Evolutionary conservation across 78 protist genomes (phyloP).

Genomic region (Corallochytrium limacisporum): DNA sequence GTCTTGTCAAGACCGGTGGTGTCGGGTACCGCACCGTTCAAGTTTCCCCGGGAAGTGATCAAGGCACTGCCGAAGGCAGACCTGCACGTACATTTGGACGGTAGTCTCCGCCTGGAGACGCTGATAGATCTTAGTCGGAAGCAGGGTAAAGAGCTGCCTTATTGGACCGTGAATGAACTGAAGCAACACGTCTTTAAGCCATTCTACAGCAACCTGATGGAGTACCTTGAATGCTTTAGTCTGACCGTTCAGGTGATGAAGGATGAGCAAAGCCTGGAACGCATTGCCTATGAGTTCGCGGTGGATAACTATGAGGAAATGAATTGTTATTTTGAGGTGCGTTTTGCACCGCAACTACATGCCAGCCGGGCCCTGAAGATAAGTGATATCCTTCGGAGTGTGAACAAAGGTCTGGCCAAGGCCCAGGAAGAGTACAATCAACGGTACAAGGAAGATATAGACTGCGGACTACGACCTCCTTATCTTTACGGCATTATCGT

Average conservation of each 20-base stretch:
- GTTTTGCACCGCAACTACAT: conserved; percentile 22
- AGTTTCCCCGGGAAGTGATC: no score
- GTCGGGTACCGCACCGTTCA: no score
- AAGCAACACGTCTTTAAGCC: neutral
- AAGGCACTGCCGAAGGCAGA: no score
- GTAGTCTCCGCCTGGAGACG: conserved; percentile 17
- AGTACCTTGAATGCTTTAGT: conserved; percentile 2
- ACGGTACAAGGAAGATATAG: neutral
- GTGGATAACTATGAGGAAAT: neutral
- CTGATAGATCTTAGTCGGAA: conserved; percentile 10
- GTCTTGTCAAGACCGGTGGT: no score
- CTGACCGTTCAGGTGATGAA: neutral
- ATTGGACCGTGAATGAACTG: conserved; percentile 7
- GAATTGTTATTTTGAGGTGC: neutral
- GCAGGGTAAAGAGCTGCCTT: conserved; percentile 7
- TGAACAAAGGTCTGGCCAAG: neutral
- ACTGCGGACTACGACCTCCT: neutral
- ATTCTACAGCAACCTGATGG: neutral
- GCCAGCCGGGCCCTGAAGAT: neutral
- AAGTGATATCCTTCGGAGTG: neutral
- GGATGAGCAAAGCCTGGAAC: conserved; percentile 5
- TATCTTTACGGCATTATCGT: conserved; percentile 7
- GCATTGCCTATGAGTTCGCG: conserved; percentile 23
- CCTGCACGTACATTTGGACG: conserved; percentile 29
- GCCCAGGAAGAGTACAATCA: conserved; percentile 4